Conservation (phyloP, 1,139 yeast species). For the Yamadazyma friedrichii region DNA sequence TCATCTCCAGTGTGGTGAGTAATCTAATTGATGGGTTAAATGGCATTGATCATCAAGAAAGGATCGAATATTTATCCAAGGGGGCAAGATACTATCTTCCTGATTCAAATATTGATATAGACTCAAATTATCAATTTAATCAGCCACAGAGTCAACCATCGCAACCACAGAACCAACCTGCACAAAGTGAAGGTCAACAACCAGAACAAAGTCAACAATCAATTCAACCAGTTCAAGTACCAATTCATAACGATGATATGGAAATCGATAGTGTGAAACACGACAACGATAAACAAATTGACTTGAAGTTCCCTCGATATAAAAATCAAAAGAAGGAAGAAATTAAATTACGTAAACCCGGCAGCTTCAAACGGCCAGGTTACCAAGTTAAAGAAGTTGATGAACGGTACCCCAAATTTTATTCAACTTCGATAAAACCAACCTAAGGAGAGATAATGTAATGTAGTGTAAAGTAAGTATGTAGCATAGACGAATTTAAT, state of each 20-base stretch:
- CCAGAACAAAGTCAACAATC: neutral
- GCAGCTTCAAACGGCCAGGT: conserved; percentile 44
- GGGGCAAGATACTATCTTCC: conserved; percentile 16
- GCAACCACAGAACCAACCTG: neutral
- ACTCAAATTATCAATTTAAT: neutral
- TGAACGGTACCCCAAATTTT: conserved; percentile 26
- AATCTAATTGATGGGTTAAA: conserved; percentile 26
- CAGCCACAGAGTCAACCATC: neutral
- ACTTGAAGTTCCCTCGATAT: conserved; percentile 17
- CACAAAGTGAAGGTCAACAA: neutral
- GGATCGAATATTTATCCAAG: conserved; percentile 30
- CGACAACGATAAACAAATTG: conserved; percentile 3
- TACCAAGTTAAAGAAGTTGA: conserved; percentile 19
- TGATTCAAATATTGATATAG: neutral
- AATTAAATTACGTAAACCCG: conserved; percentile 49
- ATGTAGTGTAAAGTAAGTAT: conserved; percentile 6
- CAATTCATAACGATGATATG: neutral
- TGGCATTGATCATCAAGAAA: conserved; percentile 26
- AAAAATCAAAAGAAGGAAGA: conserved; percentile 12
- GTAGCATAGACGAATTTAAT: conserved; percentile 1
- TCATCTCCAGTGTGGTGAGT: conserved; percentile 18
- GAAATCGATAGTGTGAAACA: neutral
- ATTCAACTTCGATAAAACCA: conserved; percentile 23
- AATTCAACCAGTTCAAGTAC: neutral
- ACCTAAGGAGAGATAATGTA: neutral